phyloP scores from a whole-genome alignment of 305 asterid species.

The Salvia sclarea region DNA sequence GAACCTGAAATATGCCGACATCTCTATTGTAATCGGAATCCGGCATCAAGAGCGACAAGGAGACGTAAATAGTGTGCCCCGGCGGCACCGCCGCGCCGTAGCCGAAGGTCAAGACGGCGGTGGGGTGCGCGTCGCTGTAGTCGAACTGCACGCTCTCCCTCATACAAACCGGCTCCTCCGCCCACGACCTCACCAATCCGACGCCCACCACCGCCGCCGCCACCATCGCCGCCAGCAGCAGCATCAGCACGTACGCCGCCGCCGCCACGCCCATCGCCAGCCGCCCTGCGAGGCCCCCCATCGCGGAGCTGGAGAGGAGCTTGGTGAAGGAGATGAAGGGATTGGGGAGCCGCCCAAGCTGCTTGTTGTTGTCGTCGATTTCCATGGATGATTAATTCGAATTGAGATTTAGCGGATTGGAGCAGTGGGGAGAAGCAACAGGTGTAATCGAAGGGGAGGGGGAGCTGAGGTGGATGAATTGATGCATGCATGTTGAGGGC shows the following conservation, averaged over 20 bases:
- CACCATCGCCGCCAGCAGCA: conserved; percentile 41
- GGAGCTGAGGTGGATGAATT: background rate
- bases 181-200: conserved; percentile 60
- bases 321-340: conserved; percentile 39
- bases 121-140: conserved; percentile 56
- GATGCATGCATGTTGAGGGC: conserved; percentile 30
- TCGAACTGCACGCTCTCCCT: conserved; percentile 61
- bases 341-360: conserved; percentile 27
- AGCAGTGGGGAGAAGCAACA: background rate
- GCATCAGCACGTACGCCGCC: conserved; percentile 59
- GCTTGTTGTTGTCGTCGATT: background rate
- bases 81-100: conserved; percentile 38
- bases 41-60: conserved; percentile 67
- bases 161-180: conserved; percentile 64
- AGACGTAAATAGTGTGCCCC: conserved; percentile 69
- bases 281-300: conserved; percentile 42
- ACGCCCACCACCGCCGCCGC: conserved; percentile 58
- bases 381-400: background rate
- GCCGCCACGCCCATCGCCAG: conserved; percentile 56
- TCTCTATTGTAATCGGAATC: conserved; percentile 88
- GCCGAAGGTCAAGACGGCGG: conserved; percentile 45
- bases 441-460: conserved; percentile 15
- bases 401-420: no score
- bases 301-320: conserved; percentile 33
- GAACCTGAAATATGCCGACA: conserved; percentile 73